A percentile compares a stretch with the other conserved stretches of the same genome.
These are phyloP conservation scores for Rhodamnia rubescens DNA, from an alignment of 345 rosid species.

Conservation along the genomic window DNA sequence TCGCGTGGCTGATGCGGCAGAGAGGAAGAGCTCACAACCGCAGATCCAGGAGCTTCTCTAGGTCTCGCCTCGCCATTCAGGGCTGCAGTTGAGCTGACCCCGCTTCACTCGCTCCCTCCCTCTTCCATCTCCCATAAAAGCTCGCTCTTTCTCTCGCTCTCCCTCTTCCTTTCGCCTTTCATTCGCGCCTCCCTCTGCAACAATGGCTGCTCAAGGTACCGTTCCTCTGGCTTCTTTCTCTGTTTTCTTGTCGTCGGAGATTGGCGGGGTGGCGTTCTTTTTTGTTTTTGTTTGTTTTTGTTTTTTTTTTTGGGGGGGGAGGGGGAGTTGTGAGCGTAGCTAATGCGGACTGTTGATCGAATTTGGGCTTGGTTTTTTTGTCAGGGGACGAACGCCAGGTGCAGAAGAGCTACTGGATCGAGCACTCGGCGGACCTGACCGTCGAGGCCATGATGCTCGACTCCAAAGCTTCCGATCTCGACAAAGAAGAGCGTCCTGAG, in stretches of 20 bases:
- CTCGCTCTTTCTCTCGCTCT: not conserved
- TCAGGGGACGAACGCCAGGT: conserved; percentile 61
- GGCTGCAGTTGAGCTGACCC: conserved; percentile 24
- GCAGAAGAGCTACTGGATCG: conserved; percentile 84
- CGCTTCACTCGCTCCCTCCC: not conserved
- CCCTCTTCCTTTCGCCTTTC: too few relatives aligned
- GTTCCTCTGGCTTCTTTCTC: not conserved
- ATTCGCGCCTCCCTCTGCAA: not conserved
- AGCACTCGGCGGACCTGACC: conserved; percentile 58
- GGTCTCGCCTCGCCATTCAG: conserved; percentile 63
- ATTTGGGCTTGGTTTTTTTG: not conserved
- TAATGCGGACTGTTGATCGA: not conserved
- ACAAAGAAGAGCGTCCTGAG: conserved; percentile 96
- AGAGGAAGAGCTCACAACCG: conserved; percentile 50
- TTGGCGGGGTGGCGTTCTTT: not conserved
- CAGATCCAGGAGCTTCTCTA: conserved; percentile 68
- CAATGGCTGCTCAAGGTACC: conserved; percentile 46
- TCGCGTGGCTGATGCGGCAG: conserved; percentile 40
- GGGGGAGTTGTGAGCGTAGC: too few relatives aligned
- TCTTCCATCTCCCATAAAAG: not conserved
- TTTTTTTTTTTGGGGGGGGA: too few relatives aligned
- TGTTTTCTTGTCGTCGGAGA: not conserved
- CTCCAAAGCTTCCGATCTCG: conserved; percentile 82
- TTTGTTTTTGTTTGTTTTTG: not conserved
- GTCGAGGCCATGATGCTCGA: conserved; percentile 98